phyloP scores from a whole-genome alignment of 176 grass and related monocot genomes.

The Areca catechu region DNA sequence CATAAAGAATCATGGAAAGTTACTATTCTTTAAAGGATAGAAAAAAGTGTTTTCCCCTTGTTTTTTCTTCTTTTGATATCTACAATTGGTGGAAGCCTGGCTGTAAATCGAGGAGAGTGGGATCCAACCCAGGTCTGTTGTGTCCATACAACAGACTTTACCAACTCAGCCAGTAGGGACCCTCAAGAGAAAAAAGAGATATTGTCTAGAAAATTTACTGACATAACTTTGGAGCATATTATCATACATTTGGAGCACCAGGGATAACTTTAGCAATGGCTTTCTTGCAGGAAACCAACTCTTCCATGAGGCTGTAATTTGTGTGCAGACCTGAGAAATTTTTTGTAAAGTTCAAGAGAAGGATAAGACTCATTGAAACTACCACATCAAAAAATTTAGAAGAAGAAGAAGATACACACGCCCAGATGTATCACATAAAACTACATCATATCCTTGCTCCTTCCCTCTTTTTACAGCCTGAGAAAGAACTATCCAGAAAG shows the following conservation, averaged over 20 bases:
- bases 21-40: too few species aligned
- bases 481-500: constrained; percentile 79
- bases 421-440: constrained; percentile 97
- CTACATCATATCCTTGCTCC: constrained; percentile 69
- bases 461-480: constrained; percentile 91
- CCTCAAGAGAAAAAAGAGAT: too few species aligned
- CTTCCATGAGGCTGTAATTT: constrained; percentile 96
- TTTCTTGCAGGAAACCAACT: constrained; percentile 83
- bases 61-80: too few species aligned
- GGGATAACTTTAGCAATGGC: constrained; percentile 70
- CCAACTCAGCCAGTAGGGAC: too few species aligned
- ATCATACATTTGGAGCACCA: constrained; percentile 79
- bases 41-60: too few species aligned
- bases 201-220: too few species aligned
- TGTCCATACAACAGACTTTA: too few species aligned
- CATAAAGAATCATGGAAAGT: too few species aligned
- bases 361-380: not conserved
- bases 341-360: not conserved
- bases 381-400: not conserved
- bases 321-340: constrained; percentile 76
- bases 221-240: too few species aligned
- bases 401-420: constrained; percentile 38
- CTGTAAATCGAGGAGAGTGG: too few species aligned
- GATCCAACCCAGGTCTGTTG: too few species aligned
- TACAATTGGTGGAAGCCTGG: too few species aligned